Evolutionary conservation across 306 rosid species (phyloP).

Genomic region (Canavalia ensiformis): DNA sequence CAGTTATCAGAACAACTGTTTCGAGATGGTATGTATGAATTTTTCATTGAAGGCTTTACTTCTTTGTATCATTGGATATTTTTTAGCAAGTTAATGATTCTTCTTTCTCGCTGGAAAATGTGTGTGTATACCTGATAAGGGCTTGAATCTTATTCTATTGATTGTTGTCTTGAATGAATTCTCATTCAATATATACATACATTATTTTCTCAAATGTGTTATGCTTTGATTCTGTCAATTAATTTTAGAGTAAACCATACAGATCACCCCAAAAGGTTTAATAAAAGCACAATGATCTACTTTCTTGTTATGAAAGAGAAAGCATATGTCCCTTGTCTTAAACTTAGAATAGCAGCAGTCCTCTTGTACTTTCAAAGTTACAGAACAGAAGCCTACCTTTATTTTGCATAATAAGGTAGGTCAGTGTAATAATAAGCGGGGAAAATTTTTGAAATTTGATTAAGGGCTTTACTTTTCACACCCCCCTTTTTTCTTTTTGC

Average conservation of each 20-base stretch:
- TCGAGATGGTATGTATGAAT: conserved; percentile 81
- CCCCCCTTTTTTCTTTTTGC: no score
- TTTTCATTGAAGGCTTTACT: conserved; percentile 38
- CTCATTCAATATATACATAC: neutral
- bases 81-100: neutral
- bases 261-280: neutral
- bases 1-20: conserved; percentile 81
- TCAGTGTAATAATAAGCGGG: neutral
- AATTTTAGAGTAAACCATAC: neutral
- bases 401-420: neutral
- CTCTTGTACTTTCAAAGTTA: neutral
- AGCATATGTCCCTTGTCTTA: neutral
- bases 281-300: neutral
- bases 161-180: neutral
- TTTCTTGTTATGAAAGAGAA: neutral
- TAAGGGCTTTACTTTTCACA: no score
- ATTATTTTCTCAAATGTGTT: neutral
- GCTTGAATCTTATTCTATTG: neutral
- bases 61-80: conserved; percentile 20
- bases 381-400: neutral
- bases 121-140: neutral
- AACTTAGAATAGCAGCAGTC: neutral
- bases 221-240: conserved; percentile 14
- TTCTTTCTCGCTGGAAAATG: conserved; percentile 11
- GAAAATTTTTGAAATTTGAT: neutral